Base-by-base conservation (phyloP, 1,139 yeast species). In the Candida sp. region DNA sequence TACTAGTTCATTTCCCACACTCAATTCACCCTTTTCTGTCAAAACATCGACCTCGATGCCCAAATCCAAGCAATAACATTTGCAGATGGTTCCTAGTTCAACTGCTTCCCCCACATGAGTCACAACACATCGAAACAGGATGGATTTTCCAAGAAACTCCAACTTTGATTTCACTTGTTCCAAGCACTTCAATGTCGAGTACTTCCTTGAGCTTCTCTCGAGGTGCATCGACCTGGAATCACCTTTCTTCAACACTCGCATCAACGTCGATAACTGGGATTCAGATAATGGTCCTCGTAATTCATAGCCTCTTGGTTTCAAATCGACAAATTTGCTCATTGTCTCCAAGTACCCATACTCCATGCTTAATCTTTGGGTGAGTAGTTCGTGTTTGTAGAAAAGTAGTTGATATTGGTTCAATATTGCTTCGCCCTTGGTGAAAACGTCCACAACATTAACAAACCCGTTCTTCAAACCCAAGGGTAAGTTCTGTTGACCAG, bases 31-130 rank as follows among this genome's bases (percentile, higher is more conserved):
- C 11, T 60, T 59, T 4, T 51, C 48, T 4, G 64, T 53, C 25
- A 68, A 49, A 5, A 82, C 63, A 11, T 77, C 77, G n/a, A 81
- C 77, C 49, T 75, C 79, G 7, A 80, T 57, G n/a, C 73, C 80
- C 48, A 78, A 58, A n/a, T 79, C 78, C 47, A 63, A 53, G 55
- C 85, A 80, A 57, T 70, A 81, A 0, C 73, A 84, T 39, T 58
- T 58, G 7, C 63, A 56, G 2, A 56, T 9, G 3, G 67, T 28
- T 9, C 55, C 55, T 1, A 54, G 35, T 1, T 52, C 58, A 0
- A 55, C 51, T 0, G 58, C 32, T 5, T 41, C 42, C 1, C 73
- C 75, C 5, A 58, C 52, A 34, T 59, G 54, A 1, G 77, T 72
- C 3, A 73, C 50, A 9, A 68, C 55, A 52, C 76, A 70, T 23